These are phyloP conservation scores for Neonectria coccinea DNA, from an alignment of 2,329 filamentous ascomycete genomes.

Conservation along the genomic window DNA sequence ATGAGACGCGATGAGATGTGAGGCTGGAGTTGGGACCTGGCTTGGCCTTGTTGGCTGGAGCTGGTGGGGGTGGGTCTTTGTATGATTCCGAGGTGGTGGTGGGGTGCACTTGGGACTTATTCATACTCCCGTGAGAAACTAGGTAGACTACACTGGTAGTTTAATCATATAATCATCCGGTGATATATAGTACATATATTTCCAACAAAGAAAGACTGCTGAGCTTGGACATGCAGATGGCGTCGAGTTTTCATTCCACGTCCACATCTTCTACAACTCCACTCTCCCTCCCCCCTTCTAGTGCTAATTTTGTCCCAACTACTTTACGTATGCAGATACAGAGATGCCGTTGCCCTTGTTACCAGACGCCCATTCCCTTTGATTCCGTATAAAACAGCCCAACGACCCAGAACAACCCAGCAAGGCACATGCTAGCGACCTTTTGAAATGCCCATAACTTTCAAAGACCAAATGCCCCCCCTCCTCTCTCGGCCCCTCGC, in stretches of 20 bases:
- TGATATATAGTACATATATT: not conserved
- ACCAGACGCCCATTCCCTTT: slow-evolving; percentile 22
- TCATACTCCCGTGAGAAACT: not conserved
- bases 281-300: slow-evolving; percentile 9
- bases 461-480: slow-evolving; percentile 4
- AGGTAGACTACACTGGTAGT: not conserved
- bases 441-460: slow-evolving; percentile 18
- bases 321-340: slow-evolving; percentile 24
- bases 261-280: slow-evolving; percentile 9
- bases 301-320: slow-evolving; percentile 21
- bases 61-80: slow-evolving; percentile 38
- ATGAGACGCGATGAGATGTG: slow-evolving; percentile 21
- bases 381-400: slow-evolving; percentile 23
- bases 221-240: not conserved
- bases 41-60: slow-evolving; percentile 20
- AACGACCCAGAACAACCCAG: slow-evolving; percentile 18
- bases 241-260: slow-evolving; percentile 20
- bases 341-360: slow-evolving; percentile 20
- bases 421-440: slow-evolving; percentile 20
- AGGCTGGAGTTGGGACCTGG: slow-evolving; percentile 30
- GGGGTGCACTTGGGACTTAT: not conserved
- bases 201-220: not conserved
- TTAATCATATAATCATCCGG: too few relatives aligned
- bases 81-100: slow-evolving; percentile 35
- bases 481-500: not conserved